A percentile compares a stretch with the other conserved stretches of the same genome.
phyloP scores from a whole-genome alignment of 768 basidiomycete species.

The Antrodiella citrinella region DNA sequence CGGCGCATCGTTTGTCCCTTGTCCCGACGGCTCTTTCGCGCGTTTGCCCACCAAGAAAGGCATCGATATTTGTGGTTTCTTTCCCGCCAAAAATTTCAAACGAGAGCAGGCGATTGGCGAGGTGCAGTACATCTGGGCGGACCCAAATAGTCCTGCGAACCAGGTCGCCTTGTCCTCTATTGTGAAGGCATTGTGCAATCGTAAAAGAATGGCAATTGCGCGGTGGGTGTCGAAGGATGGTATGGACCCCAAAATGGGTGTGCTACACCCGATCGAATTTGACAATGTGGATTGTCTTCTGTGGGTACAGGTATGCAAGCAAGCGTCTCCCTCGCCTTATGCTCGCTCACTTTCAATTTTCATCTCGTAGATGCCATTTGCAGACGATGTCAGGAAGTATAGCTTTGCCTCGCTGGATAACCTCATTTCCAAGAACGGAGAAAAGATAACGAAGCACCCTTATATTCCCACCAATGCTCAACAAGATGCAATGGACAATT shows the following conservation, averaged over 20 bases:
- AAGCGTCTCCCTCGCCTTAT: background rate
- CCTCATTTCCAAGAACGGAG: conserved; percentile 69
- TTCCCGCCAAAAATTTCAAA: conserved; percentile 62
- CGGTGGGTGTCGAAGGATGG: conserved; percentile 73
- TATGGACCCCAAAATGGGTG: conserved; percentile 79
- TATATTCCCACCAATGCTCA: conserved; percentile 77
- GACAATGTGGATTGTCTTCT: conserved; percentile 71
- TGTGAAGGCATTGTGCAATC: conserved; percentile 68
- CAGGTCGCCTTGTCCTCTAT: conserved; percentile 86
- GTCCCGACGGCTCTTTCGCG: conserved; percentile 79
- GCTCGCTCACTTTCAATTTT: background rate
- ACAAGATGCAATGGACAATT: conserved; percentile 72
- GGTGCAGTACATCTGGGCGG: conserved; percentile 79
- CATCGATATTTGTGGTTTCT: conserved; percentile 84
- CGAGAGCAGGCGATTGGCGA: conserved; percentile 80
- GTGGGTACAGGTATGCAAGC: conserved; percentile 60
- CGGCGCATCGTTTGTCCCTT: conserved; percentile 80
- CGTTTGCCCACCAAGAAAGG: conserved; percentile 71
- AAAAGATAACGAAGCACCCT: conserved; percentile 65
- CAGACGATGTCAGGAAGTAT: conserved; percentile 86
- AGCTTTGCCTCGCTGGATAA: conserved; percentile 75
- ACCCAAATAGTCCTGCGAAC: conserved; percentile 52
- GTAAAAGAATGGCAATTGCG: conserved; percentile 66
- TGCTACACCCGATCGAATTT: conserved; percentile 55
- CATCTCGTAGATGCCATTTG: conserved; percentile 78